Base-by-base conservation (phyloP, 2,329 filamentous ascomycete genomes). In the Ascocoryne sarcoides region DNA sequence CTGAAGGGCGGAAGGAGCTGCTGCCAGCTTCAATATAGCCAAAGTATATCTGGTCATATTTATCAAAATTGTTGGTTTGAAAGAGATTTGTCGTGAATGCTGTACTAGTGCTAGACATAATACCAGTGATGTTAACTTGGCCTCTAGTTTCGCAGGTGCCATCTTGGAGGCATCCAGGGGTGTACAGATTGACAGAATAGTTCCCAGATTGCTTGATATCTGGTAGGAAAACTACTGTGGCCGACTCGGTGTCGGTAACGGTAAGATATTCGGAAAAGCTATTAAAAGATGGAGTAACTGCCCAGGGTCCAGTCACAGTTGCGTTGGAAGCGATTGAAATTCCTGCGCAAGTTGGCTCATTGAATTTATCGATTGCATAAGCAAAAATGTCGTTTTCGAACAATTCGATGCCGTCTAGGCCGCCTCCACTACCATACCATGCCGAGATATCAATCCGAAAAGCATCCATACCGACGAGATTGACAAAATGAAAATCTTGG, bases 21-120 rank as follows among this genome's bases (percentile, higher is more conserved):
- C 76, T 81, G 39, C 75, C 79, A 39, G 80, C 79, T 57, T 96
- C 87, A 39, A 98, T 78, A 50, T 79, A 79, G 34, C 89, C 92
- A 50, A 82, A 83, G 63, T 88, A 95, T 43, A 98, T 79, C 51
- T 85, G 80, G 58, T 98, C 92, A 57, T 94, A 96, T 63, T 98
- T 98, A 68, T 96, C 90, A 60, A 82, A 93, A 59, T 93, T 75
- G 64, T 98, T 98, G 14, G 89, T 95, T 62, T 98, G 92, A 59
- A 75, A 93, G 5, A 95, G 66, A 0, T 75, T 71, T 1, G 70
- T 76, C 19, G 75, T 71, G 42, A 79, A 69, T 8, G 15, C 14
- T 41, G 64, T 55, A 57, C 69, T 55, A 51, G 67, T 64, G 2
- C 77, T 73, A 26, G 23, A 7, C 67, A 92, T 79, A 17, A 70